Conservation (phyloP, 2,329 filamentous ascomycete genomes). For the Arthrobotrys megalospora region DNA sequence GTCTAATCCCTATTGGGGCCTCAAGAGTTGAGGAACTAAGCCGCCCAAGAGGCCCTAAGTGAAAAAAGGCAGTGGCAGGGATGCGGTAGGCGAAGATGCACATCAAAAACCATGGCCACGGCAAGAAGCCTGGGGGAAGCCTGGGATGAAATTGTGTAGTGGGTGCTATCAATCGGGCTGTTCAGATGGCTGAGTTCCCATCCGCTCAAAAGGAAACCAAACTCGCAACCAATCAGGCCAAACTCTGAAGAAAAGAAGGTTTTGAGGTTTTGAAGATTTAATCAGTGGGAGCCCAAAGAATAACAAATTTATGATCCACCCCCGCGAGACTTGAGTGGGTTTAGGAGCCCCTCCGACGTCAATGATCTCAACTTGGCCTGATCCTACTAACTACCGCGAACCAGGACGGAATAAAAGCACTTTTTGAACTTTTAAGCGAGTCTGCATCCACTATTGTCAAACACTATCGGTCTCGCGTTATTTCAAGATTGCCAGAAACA, state of each 20-base stretch:
- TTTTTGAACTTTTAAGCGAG: slow-evolving; percentile 33
- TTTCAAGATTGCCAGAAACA: neutral
- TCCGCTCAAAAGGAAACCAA: slow-evolving; percentile 26
- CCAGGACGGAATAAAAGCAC: slow-evolving; percentile 35
- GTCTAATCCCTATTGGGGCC: slow-evolving; percentile 33
- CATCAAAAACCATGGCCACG: slow-evolving; percentile 5
- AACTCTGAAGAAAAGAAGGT: slow-evolving; percentile 3
- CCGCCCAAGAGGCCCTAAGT: slow-evolving; percentile 29
- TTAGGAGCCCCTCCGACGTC: neutral
- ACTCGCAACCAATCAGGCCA: slow-evolving; percentile 40
- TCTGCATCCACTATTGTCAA: neutral
- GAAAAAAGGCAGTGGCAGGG: slow-evolving; percentile 46
- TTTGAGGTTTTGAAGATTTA: slow-evolving; percentile 38
- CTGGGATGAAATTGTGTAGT: slow-evolving; percentile 28
- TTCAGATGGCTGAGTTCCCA: slow-evolving; percentile 42
- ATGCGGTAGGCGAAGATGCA: slow-evolving; percentile 33
- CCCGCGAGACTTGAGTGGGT: neutral
- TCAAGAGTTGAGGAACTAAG: slow-evolving; percentile 17
- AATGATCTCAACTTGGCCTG: slow-evolving; percentile 33
- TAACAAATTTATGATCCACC: slow-evolving; percentile 34
- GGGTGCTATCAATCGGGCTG: slow-evolving; percentile 33
- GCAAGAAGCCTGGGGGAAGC: slow-evolving; percentile 36
- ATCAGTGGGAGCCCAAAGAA: slow-evolving; percentile 14
- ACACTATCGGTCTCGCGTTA: neutral
- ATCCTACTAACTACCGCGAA: slow-evolving; percentile 8